Evolutionary conservation across 371 early-diverging fungal species (phyloP), one percentile per base, ranked within the genome.

Genomic region (Rhizopus stolonifer): DNA sequence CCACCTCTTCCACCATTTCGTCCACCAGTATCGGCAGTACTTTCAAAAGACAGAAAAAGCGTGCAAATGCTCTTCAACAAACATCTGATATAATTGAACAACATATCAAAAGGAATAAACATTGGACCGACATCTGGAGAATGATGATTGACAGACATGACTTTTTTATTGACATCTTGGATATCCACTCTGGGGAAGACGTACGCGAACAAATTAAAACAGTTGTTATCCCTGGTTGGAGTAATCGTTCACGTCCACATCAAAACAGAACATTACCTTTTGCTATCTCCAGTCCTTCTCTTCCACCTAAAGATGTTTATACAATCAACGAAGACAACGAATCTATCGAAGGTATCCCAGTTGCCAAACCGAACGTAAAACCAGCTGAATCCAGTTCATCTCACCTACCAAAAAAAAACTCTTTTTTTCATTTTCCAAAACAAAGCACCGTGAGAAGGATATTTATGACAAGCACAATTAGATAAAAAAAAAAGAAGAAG

Each of bases 91-190:
- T 42, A 6, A 54, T 60, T 19, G 51, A 44, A 3, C 49, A 54
- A 11, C 63, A 63, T 23, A 60, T 72, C 22, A 58, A 62, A 17
- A 49, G 55, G 19, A 76, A 72, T 43, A 68, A 68, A 15, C 42
- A 63, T 17, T 76, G 77, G 77, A 76, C 71, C 5, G 36, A 61
- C 6, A 34, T 76, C 6, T 76, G 77, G 77, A 61, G 43, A 21
- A 1, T 56, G 0, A 68, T 76, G 67, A 76, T 76, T 49, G 73
- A 76, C 21, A 53, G 72, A n/a, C 60, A 69, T 39, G 58, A 59
- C 6, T 32, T 46, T 0, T 33, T 74, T 18, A 52, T 61, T 25
- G 19, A 32, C n/a, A 31, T 15, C 4, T 44, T 56, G 22, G 51
- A 60, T n/a, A 52, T 57, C 32, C 23, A 34, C n/a, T 31, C 13